phyloP scores from a whole-genome alignment of 148 eudicot species.

The Rhododendron molle region DNA sequence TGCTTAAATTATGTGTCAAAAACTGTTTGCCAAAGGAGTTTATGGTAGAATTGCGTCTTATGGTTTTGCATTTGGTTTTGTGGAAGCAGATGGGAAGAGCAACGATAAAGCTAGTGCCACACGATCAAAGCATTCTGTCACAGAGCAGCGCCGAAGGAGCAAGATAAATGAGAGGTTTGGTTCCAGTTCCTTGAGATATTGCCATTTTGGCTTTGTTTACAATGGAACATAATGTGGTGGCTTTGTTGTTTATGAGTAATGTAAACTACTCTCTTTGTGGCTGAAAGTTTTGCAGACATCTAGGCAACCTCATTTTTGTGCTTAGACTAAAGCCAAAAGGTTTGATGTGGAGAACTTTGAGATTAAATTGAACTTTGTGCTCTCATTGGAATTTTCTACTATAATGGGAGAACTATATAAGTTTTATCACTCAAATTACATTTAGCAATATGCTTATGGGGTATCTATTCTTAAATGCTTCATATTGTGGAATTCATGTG shows the following conservation, averaged over 20 bases:
- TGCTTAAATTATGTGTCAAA: not conserved
- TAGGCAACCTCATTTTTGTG: not conserved
- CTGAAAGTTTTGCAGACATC: not conserved
- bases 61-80: not conserved
- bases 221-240: not conserved
- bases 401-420: not conserved
- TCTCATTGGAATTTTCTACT: too few species aligned
- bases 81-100: constrained; percentile 62
- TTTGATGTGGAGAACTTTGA: not conserved
- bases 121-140: constrained; percentile 90
- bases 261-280: not conserved
- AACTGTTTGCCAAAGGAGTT: not conserved
- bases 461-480: not conserved
- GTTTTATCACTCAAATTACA: not conserved
- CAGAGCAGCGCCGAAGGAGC: constrained; percentile 93
- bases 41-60: not conserved
- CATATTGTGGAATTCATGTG: not conserved
- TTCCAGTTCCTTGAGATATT: not conserved
- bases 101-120: constrained; percentile 64
- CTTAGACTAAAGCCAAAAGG: not conserved
- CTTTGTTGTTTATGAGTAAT: not conserved
- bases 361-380: not conserved
- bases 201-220: not conserved
- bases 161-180: constrained; percentile 91
- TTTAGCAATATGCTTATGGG: not conserved